These are phyloP conservation scores for Pestalotiopsis sp. DNA, from an alignment of 2,329 filamentous ascomycete species.

Conservation along the genomic window DNA sequence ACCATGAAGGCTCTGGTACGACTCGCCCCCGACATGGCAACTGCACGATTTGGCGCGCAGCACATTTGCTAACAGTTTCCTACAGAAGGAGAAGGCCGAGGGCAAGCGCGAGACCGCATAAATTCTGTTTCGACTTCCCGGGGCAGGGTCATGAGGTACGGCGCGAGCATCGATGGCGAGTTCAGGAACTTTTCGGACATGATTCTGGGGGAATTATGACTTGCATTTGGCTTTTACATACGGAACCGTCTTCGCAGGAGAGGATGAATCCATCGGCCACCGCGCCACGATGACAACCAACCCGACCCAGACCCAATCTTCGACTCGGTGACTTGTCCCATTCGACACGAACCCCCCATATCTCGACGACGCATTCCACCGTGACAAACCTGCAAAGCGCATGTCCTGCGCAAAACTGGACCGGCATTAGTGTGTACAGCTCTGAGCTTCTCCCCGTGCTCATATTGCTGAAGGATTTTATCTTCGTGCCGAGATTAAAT, in stretches of 20 bases:
- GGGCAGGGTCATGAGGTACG: conserved; percentile 24
- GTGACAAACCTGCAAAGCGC: conserved; percentile 5
- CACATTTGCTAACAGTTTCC: background rate
- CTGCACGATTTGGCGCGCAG: background rate
- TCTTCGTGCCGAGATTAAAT: conserved; percentile 52
- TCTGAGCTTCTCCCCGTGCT: conserved; percentile 42
- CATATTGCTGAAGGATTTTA: conserved; percentile 49
- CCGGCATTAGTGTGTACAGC: conserved; percentile 57
- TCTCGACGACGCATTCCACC: background rate
- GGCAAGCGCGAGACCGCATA: conserved; percentile 88
- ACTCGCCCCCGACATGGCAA: background rate
- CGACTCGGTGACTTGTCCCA: background rate
- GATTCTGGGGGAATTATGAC: conserved; percentile 37
- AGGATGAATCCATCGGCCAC: conserved; percentile 32
- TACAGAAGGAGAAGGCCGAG: conserved; percentile 90
- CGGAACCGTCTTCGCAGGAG: conserved; percentile 29
- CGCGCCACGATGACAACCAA: conserved; percentile 30
- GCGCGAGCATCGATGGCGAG: conserved; percentile 31
- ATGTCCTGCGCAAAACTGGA: conserved; percentile 11
- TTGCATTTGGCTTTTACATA: conserved; percentile 34
- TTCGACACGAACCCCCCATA: background rate
- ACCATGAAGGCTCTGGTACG: conserved; percentile 97
- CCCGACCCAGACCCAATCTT: conserved; percentile 11
- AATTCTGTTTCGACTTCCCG: conserved; percentile 23
- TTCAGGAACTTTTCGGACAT: conserved; percentile 32